Conservation (phyloP, 148 eudicot genomes). For the Rhododendron kiyosumense region DNA sequence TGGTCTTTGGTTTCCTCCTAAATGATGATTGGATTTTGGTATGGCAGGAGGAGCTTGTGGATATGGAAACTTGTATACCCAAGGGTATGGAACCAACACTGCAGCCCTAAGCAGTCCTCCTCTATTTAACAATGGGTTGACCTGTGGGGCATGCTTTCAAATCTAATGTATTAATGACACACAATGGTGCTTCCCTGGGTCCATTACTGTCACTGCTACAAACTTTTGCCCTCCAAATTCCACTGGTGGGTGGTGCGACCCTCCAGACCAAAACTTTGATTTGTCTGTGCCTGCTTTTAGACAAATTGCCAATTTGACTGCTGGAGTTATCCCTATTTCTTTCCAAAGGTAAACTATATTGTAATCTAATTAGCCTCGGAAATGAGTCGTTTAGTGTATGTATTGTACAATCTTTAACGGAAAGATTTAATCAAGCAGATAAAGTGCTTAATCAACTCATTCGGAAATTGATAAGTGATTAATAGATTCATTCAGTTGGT, state of each 20-base stretch:
- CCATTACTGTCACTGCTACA: slow-evolving; percentile 38
- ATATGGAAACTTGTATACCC: slow-evolving; percentile 37
- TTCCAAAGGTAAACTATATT: slow-evolving; percentile 23
- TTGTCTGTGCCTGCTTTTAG: slow-evolving; percentile 40
- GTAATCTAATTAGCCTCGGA: not conserved
- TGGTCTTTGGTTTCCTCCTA: not conserved
- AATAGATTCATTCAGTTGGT: too few relatives aligned
- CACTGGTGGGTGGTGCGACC: slow-evolving; percentile 47
- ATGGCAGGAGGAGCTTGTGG: slow-evolving; percentile 48
- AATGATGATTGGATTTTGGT: not conserved
- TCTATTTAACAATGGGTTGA: slow-evolving; percentile 36
- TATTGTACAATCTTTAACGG: not conserved
- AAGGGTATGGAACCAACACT: slow-evolving; percentile 41
- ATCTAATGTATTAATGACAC: slow-evolving; percentile 27
- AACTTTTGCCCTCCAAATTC: slow-evolving; percentile 39
- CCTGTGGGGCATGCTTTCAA: slow-evolving; percentile 38
- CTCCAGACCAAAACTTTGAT: slow-evolving; percentile 41
- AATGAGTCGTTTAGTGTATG: not conserved
- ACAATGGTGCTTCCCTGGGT: slow-evolving; percentile 29
- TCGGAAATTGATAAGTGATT: too few relatives aligned
- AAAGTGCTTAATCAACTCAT: too few relatives aligned
- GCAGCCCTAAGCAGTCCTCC: slow-evolving; percentile 45
- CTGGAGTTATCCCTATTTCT: slow-evolving; percentile 35
- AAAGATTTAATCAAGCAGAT: too few relatives aligned
- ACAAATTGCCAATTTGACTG: slow-evolving; percentile 33